Evolutionary conservation across 805 yeast genomes (phyloP).

Genomic region (Lipomyces spencermartinsiae): DNA sequence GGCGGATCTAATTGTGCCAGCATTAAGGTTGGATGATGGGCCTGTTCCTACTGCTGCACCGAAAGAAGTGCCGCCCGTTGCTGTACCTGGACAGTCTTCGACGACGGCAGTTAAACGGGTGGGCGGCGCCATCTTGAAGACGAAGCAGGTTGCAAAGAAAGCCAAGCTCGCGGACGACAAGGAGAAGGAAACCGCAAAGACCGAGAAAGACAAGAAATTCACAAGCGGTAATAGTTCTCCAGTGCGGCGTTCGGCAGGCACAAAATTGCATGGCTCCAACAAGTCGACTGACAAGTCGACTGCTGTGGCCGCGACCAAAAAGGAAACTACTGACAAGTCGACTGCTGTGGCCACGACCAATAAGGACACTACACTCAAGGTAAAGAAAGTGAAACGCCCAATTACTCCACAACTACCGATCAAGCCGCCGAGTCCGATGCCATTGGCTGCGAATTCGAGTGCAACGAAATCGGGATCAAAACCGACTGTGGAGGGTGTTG

Average conservation of each 20-base stretch:
- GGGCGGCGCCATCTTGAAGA: conserved; percentile 44
- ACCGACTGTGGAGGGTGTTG: background rate
- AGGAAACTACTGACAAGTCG: conserved; percentile 6
- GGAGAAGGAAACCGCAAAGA: conserved; percentile 3
- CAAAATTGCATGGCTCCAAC: background rate
- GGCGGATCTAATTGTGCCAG: conserved; percentile 18
- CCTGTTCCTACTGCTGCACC: conserved; percentile 25
- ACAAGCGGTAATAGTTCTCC: background rate
- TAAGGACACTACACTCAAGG: conserved; percentile 9
- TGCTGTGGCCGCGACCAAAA: background rate
- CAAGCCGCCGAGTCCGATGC: background rate
- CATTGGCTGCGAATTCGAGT: background rate
- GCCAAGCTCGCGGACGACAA: conserved; percentile 12
- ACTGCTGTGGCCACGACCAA: background rate
- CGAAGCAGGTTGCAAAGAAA: conserved; percentile 35
- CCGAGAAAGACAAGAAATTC: background rate
- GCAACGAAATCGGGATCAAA: background rate
- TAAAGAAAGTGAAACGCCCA: background rate
- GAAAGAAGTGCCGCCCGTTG: conserved; percentile 11
- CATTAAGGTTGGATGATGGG: conserved; percentile 25
- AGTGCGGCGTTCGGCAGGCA: background rate
- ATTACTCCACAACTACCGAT: background rate
- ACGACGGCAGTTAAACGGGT: conserved; percentile 17
- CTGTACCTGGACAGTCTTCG: background rate
- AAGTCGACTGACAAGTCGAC: no score